phyloP scores from a whole-genome alignment of 352 stramenopile species.

The Phytophthora cactorum region DNA sequence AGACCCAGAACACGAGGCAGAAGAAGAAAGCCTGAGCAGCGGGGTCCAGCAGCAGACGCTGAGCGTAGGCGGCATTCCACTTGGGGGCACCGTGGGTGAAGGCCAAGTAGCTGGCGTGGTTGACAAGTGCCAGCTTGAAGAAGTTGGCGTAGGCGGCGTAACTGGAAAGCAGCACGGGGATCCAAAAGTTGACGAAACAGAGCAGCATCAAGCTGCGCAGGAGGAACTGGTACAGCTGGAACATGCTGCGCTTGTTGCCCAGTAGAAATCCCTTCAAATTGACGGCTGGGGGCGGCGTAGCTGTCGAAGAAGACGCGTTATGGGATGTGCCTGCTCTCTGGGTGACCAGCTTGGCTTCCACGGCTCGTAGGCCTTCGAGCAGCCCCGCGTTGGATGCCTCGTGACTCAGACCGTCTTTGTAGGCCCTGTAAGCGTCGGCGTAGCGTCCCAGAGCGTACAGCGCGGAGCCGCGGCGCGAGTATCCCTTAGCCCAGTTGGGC shows the following conservation, averaged over 20 bases:
- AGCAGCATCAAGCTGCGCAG: conserved; percentile 70
- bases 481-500: conserved; percentile 87
- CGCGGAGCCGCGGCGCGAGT: conserved; percentile 83
- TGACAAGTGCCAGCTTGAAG: conserved; percentile 84
- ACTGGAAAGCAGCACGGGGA: conserved; percentile 50
- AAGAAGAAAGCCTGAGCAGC: conserved; percentile 87
- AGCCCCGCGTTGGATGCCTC: conserved; percentile 73
- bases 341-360: conserved; percentile 59
- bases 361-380: conserved; percentile 66
- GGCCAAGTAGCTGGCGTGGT: conserved; percentile 80
- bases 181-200: conserved; percentile 80
- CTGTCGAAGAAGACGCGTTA: conserved; percentile 2
- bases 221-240: conserved; percentile 75
- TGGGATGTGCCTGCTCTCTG: conserved; percentile 12
- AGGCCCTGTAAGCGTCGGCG: conserved; percentile 75
- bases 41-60: conserved; percentile 83
- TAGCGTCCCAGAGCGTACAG: conserved; percentile 72
- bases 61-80: conserved; percentile 77
- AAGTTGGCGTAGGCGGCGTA: conserved; percentile 69
- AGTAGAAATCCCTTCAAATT: conserved; percentile 57
- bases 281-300: conserved; percentile 15
- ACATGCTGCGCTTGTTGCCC: conserved; percentile 68
- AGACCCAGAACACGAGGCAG: conserved; percentile 88
- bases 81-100: conserved; percentile 82
- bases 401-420: conserved; percentile 75